These are phyloP conservation scores for Citrus cavaleriei DNA, from an alignment of 345 rosid species.

Conservation along the genomic window DNA sequence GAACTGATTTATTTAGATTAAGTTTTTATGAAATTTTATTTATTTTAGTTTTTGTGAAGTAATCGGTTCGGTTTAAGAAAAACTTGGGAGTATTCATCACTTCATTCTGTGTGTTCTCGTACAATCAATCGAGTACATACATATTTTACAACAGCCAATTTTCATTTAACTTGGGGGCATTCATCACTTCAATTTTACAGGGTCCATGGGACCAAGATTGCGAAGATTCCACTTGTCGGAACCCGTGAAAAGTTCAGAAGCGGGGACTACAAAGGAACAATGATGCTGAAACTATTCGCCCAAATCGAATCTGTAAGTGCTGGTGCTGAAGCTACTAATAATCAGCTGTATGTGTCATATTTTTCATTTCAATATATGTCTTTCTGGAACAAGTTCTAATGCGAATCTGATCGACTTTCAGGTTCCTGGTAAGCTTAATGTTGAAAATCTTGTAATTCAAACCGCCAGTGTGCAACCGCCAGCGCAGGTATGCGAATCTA, in stretches of 20 bases:
- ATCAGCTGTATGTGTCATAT: neutral
- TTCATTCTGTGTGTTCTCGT: neutral
- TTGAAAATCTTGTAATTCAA: constrained; percentile 5
- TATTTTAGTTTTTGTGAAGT: no score
- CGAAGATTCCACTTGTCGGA: constrained; percentile 34
- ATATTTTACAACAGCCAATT: neutral
- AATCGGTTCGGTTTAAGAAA: no score
- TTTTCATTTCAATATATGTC: neutral
- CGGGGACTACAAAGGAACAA: no score
- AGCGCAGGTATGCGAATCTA: neutral
- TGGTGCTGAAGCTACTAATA: neutral
- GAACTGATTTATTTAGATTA: no score
- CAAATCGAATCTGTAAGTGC: constrained; percentile 18
- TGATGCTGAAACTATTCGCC: no score
- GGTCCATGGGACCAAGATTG: constrained; percentile 24
- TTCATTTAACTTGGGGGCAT: neutral
- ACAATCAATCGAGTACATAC: no score
- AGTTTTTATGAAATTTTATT: no score
- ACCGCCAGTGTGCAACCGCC: no score
- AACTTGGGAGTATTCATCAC: no score
- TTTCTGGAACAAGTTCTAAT: neutral
- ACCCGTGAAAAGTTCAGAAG: constrained; percentile 10
- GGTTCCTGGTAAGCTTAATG: constrained; percentile 8
- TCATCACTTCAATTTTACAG: neutral
- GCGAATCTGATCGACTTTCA: constrained; percentile 4